A percentile compares a stretch with the other conserved stretches of the same genome.
phyloP scores from a whole-genome alignment of 2,329 filamentous ascomycete genomes.

The Pseudogymnoascus sp. region DNA sequence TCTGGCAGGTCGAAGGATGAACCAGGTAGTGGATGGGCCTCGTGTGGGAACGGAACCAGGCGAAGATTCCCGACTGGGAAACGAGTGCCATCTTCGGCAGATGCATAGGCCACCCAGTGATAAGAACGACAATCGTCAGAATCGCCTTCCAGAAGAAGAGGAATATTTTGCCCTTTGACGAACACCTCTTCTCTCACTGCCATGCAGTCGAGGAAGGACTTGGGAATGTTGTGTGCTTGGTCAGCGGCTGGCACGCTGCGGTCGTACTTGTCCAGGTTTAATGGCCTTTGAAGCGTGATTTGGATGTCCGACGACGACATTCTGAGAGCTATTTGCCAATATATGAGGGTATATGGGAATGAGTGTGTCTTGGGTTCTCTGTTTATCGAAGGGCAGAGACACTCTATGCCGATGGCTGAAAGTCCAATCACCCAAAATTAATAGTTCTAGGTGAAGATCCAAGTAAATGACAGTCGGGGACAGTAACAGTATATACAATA shows the following conservation, averaged over 20 bases:
- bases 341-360: neutral
- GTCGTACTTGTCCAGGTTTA: constrained; percentile 43
- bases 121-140: constrained; percentile 69
- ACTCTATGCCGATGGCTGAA: neutral
- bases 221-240: constrained; percentile 43
- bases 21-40: constrained; percentile 51
- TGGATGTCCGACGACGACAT: neutral
- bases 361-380: neutral
- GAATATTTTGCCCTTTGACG: constrained; percentile 50
- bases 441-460: neutral
- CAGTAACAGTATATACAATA: neutral
- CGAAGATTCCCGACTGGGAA: constrained; percentile 68
- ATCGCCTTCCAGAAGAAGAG: constrained; percentile 68
- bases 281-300: constrained; percentile 31
- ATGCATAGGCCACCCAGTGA: constrained; percentile 83
- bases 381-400: neutral
- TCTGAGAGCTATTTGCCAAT: neutral
- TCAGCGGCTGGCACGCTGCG: constrained; percentile 32
- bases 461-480: neutral
- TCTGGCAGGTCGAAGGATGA: constrained; percentile 17
- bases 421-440: neutral
- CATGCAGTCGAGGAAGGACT: constrained; percentile 57
- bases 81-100: constrained; percentile 35
- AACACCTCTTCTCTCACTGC: constrained; percentile 54
- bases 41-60: constrained; percentile 73